These are phyloP conservation scores for Rosa lucieae DNA, from an alignment of 306 rosid species.

Conservation along the genomic window DNA sequence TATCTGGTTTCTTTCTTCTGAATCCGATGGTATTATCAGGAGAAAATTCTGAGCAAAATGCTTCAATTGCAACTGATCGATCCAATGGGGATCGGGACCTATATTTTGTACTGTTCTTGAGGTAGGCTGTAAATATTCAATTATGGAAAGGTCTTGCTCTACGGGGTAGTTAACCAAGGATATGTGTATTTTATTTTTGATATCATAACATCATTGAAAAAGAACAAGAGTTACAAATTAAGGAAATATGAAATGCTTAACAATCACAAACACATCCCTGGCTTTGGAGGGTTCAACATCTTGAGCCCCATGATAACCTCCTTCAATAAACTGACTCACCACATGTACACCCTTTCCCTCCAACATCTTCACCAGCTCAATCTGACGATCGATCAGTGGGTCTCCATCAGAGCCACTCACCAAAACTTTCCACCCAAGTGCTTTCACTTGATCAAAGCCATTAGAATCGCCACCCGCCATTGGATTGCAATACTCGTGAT, in stretches of 20 bases:
- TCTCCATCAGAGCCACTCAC: constrained; percentile 49
- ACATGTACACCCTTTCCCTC: constrained; percentile 32
- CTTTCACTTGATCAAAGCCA: constrained; percentile 17
- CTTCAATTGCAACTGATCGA: too few relatives aligned
- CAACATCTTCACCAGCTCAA: constrained; percentile 32
- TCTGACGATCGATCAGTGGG: constrained; percentile 52
- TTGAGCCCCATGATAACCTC: constrained; percentile 48
- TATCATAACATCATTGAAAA: too few relatives aligned
- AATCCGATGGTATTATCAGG: too few relatives aligned
- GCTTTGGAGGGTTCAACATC: constrained; percentile 18
- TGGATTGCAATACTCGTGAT: constrained; percentile 54
- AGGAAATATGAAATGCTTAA: constrained; percentile 19
- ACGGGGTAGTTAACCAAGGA: too few relatives aligned
- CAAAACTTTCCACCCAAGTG: constrained; percentile 37
- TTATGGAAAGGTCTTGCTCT: too few relatives aligned
- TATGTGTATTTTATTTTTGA: too few relatives aligned
- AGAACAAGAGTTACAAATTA: too few relatives aligned
- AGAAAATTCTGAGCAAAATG: too few relatives aligned
- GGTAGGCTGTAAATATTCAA: too few relatives aligned
- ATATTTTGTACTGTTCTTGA: too few relatives aligned
- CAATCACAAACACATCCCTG: not conserved
- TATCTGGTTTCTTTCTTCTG: too few relatives aligned
- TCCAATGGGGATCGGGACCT: too few relatives aligned
- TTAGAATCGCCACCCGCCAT: constrained; percentile 14
- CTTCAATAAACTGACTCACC: constrained; percentile 24